These are phyloP conservation scores for Fraxinus velutina DNA, from an alignment of 305 asterid genomes.

Conservation along the genomic window DNA sequence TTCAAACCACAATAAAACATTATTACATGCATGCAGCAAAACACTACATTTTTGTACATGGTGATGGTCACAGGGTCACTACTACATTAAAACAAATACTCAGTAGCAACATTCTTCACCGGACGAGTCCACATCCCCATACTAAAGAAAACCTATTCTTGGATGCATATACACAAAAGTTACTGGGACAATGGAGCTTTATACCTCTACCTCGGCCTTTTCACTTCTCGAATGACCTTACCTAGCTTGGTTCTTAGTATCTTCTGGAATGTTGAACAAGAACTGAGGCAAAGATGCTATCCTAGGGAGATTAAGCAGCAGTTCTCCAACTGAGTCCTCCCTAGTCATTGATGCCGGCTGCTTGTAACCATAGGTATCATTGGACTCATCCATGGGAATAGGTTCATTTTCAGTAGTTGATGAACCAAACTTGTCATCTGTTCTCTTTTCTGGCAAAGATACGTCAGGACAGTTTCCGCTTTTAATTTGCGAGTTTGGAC, in stretches of 20 bases:
- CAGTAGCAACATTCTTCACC: slow-evolving; percentile 46
- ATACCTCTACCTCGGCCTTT: not conserved
- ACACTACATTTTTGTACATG: not conserved
- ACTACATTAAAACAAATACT: not conserved
- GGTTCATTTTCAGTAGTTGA: slow-evolving; percentile 27
- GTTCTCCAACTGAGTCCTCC: slow-evolving; percentile 67
- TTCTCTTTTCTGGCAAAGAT: slow-evolving; percentile 23
- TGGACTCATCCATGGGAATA: slow-evolving; percentile 13
- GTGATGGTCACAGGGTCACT: not conserved
- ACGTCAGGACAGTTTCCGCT: slow-evolving; percentile 25
- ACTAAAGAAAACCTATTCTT: slow-evolving; percentile 21
- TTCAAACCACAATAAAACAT: not conserved
- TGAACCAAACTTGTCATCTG: slow-evolving; percentile 7
- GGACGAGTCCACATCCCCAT: slow-evolving; percentile 53
- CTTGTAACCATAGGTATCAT: slow-evolving; percentile 27
- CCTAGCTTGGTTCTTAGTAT: slow-evolving; percentile 49
- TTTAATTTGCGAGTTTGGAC: slow-evolving; percentile 21
- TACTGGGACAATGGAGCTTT: not conserved
- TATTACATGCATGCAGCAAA: not conserved
- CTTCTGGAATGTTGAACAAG: slow-evolving; percentile 51
- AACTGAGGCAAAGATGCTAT: slow-evolving; percentile 66
- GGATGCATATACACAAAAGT: slow-evolving; percentile 17
- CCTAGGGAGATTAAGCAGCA: slow-evolving; percentile 57
- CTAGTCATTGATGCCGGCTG: slow-evolving; percentile 50
- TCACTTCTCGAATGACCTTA: not conserved